Conservation (phyloP, 2,329 filamentous ascomycete genomes). For the Aspergillus bombycis region DNA sequence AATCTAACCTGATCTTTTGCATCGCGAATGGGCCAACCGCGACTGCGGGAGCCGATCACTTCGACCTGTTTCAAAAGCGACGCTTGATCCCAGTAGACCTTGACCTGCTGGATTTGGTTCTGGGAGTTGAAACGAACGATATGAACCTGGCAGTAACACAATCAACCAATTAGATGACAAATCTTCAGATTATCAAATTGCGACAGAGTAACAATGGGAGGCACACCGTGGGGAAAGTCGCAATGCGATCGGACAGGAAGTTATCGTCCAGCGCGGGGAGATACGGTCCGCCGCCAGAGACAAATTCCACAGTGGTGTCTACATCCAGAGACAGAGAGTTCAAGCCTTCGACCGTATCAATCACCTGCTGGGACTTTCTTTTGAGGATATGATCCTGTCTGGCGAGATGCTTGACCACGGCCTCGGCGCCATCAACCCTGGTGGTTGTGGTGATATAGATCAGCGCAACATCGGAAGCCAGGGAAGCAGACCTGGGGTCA, state of each 20-base stretch:
- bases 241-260: conserved; percentile 81
- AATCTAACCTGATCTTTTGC: conserved; percentile 80
- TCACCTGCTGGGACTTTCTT: conserved; percentile 78
- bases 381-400: conserved; percentile 73
- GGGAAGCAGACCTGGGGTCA: conserved; percentile 64
- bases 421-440: conserved; percentile 68
- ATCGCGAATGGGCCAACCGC: conserved; percentile 94
- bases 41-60: conserved; percentile 84
- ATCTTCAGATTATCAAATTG: neutral
- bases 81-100: conserved; percentile 93
- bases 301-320: conserved; percentile 81
- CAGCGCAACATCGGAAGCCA: conserved; percentile 69
- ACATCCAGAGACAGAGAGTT: conserved; percentile 75
- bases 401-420: conserved; percentile 81
- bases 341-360: conserved; percentile 72
- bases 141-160: conserved; percentile 66
- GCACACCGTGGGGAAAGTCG: conserved; percentile 79
- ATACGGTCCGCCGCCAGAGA: conserved; percentile 79
- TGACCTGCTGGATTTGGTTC: conserved; percentile 82
- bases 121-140: conserved; percentile 80
- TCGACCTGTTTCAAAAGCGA: conserved; percentile 91
- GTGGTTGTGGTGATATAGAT: conserved; percentile 92
- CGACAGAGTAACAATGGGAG: neutral
- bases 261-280: conserved; percentile 91
- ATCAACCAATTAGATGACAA: conserved; percentile 14